phyloP scores from a whole-genome alignment of 257 asterid species.

The Avicennia marina region DNA sequence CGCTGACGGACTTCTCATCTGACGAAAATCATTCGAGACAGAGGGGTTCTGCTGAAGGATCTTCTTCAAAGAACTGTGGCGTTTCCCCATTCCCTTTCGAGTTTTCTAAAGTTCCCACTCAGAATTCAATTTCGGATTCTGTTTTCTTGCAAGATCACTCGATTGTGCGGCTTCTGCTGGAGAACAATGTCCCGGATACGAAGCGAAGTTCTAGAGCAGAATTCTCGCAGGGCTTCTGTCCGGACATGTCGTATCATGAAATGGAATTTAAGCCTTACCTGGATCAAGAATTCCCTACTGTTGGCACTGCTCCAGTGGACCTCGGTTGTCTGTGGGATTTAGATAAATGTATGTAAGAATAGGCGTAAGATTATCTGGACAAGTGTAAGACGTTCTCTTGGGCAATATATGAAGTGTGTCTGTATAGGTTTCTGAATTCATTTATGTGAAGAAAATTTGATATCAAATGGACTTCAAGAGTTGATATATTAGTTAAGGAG shows the following conservation, averaged over 20 bases:
- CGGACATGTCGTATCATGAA: conserved; percentile 8
- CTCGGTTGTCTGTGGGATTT: conserved; percentile 42
- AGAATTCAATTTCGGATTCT: conserved; percentile 27
- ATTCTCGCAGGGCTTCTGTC: conserved; percentile 9
- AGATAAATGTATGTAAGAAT: too few species aligned
- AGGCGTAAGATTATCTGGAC: too few species aligned
- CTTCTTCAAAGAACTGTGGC: conserved; percentile 27
- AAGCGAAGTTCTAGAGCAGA: conserved; percentile 13
- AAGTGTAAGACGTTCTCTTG: too few species aligned
- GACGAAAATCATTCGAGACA: conserved; percentile 22
- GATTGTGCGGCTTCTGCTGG: conserved; percentile 30
- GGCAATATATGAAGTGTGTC: too few species aligned
- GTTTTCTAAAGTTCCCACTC: conserved; percentile 18
- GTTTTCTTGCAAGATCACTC: conserved; percentile 43
- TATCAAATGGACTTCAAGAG: too few species aligned
- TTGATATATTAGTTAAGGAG: too few species aligned
- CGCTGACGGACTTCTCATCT: conserved; percentile 47
- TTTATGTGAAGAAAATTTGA: too few species aligned
- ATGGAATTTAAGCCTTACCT: conserved; percentile 7
- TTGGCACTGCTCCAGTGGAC: conserved; percentile 24
- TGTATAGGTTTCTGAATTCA: too few species aligned
- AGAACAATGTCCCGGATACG: conserved; percentile 17
- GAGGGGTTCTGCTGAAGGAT: conserved; percentile 17
- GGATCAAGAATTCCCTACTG: conserved; percentile 27
- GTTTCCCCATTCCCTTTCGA: conserved; percentile 18